phyloP scores from a whole-genome alignment of 345 rosid genomes.

The Moricandia moricandioides region DNA sequence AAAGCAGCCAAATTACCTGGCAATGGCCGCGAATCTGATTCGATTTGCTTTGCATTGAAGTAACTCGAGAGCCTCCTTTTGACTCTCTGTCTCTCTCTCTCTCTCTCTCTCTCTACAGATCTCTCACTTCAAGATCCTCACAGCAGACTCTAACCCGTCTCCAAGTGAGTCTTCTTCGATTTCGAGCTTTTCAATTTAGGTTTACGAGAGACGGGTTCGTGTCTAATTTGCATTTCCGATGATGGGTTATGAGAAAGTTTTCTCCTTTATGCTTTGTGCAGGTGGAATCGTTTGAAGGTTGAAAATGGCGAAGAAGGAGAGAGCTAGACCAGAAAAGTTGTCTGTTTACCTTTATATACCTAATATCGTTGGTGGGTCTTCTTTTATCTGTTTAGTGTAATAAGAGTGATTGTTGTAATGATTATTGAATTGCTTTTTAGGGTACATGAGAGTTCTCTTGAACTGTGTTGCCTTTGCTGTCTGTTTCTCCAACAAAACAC shows the following conservation, averaged over 20 bases:
- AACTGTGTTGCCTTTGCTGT: slow-evolving; percentile 81
- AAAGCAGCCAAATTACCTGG: background rate
- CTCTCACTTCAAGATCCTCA: background rate
- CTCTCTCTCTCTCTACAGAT: slow-evolving; percentile 5
- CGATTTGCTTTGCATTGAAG: slow-evolving; percentile 24
- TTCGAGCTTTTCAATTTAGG: background rate
- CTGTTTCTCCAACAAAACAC: slow-evolving; percentile 76
- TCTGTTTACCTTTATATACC: slow-evolving; percentile 89
- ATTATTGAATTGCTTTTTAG: slow-evolving; percentile 36
- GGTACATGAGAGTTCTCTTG: slow-evolving; percentile 77
- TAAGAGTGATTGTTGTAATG: too few relatives aligned
- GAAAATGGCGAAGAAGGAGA: slow-evolving; percentile 64
- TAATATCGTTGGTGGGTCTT: slow-evolving; percentile 61
- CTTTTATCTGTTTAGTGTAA: background rate
- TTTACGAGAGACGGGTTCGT: slow-evolving; percentile 10
- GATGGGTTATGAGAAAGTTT: slow-evolving; percentile 19
- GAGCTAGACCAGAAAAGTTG: slow-evolving; percentile 52
- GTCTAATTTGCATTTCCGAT: background rate
- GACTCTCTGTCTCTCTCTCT: background rate
- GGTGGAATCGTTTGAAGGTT: slow-evolving; percentile 21
- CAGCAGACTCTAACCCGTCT: background rate
- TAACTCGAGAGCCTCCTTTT: background rate
- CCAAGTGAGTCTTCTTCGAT: slow-evolving; percentile 19
- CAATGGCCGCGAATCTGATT: background rate
- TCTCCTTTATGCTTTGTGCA: background rate